Conservation (phyloP, 306 rosid species). For the Rubus parviflorus region DNA sequence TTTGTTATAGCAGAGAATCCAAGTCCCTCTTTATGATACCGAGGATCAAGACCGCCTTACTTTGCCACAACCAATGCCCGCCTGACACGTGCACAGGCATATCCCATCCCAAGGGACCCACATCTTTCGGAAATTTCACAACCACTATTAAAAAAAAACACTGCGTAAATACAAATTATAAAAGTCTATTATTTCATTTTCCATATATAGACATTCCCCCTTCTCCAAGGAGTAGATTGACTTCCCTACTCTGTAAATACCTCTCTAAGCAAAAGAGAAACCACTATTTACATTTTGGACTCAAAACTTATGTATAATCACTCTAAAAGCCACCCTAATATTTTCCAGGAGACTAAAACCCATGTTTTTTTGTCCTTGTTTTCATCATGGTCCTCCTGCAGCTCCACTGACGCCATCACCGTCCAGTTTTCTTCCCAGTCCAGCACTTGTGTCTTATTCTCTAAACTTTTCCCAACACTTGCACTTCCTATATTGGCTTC, state of each 20-base stretch:
- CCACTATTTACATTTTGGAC: conserved; percentile 57
- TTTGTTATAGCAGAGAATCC: background rate
- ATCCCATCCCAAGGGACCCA: conserved; percentile 40
- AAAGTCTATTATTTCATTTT: conserved; percentile 43
- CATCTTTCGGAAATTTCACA: background rate
- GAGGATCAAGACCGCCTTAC: conserved; percentile 42
- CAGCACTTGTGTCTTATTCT: conserved; percentile 45
- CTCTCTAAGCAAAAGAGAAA: background rate
- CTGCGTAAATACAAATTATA: conserved; percentile 8
- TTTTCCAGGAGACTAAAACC: conserved; percentile 13
- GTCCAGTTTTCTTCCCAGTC: conserved; percentile 19
- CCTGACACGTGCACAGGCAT: conserved; percentile 26
- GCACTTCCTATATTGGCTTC: conserved; percentile 45
- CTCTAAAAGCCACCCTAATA: conserved; percentile 21
- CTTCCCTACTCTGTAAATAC: conserved; percentile 26
- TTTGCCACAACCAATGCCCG: conserved; percentile 17
- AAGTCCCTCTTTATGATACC: conserved; percentile 35
- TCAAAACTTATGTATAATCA: conserved; percentile 72
- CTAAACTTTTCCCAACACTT: conserved; percentile 27
- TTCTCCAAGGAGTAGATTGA: conserved; percentile 47
- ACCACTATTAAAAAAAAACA: background rate
- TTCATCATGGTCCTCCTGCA: conserved; percentile 1
- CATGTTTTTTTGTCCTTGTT: conserved; percentile 7
- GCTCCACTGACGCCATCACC: conserved; percentile 19
- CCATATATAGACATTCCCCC: conserved; percentile 46